A percentile compares a stretch with the other conserved stretches of the same genome.
Evolutionary conservation across 805 yeast species (phyloP).

Genomic region (Helenozyma rhizophorensis): DNA sequence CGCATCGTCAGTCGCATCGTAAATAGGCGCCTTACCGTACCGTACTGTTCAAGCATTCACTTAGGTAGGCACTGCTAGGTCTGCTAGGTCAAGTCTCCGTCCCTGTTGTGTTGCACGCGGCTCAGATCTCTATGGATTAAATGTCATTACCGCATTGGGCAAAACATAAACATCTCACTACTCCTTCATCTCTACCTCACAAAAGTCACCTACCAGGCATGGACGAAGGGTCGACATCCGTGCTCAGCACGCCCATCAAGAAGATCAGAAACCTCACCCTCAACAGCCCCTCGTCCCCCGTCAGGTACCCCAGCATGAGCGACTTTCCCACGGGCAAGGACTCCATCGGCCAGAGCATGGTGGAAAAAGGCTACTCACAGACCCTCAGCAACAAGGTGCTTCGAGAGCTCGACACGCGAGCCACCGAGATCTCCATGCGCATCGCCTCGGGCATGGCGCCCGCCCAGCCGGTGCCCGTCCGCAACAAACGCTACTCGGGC

Average conservation of each 20-base stretch:
- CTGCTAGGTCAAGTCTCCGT: too few species aligned
- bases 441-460: conserved; percentile 1
- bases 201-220: conserved; percentile 2
- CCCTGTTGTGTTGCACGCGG: too few species aligned
- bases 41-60: too few species aligned
- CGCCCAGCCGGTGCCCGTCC: conserved; percentile 2
- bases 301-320: conserved; percentile 14
- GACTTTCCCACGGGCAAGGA: conserved; percentile 9
- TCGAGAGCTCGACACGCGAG: conserved; percentile 14
- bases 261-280: conserved; percentile 29
- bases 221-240: conserved; percentile 12
- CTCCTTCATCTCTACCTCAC: neutral
- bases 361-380: conserved; percentile 16
- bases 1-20: too few species aligned
- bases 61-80: too few species aligned
- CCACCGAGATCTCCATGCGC: conserved; percentile 15
- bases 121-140: neutral
- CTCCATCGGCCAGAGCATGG: conserved; percentile 12
- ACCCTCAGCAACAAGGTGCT: conserved; percentile 16
- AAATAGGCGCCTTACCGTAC: too few species aligned
- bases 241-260: conserved; percentile 38
- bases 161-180: conserved; percentile 8
- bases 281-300: conserved; percentile 24
- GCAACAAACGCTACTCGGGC: conserved; percentile 27
- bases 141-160: conserved; percentile 8